phyloP scores from a whole-genome alignment of 306 rosid species.

The barrel medic (Medicago truncatula) region MtrunA17r5.0-ANR NC_053049.1:42534501-42535000 shows the following conservation, averaged over 20 bases:
- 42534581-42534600: neutral
- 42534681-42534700: conserved; percentile 8
- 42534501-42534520: conserved; percentile 28
- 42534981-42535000: neutral
- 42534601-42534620: neutral
- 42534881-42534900: conserved; percentile 20
- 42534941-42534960: neutral
- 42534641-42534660: neutral
- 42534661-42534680: neutral
- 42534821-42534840: neutral
- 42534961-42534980: neutral
- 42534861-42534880: conserved; percentile 15
- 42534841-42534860: neutral
- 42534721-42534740: neutral
- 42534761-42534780: neutral
- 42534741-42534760: neutral
- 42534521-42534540: conserved; percentile 35
- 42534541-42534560: neutral
- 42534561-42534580: neutral
- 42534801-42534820: neutral
- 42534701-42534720: neutral
- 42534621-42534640: conserved; percentile 32
- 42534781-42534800: neutral
- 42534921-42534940: conserved; percentile 17
- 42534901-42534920: conserved; percentile 18